phyloP scores from a whole-genome alignment of 768 basidiomycete species.

The Dacryopinax primogenitus region DNA sequence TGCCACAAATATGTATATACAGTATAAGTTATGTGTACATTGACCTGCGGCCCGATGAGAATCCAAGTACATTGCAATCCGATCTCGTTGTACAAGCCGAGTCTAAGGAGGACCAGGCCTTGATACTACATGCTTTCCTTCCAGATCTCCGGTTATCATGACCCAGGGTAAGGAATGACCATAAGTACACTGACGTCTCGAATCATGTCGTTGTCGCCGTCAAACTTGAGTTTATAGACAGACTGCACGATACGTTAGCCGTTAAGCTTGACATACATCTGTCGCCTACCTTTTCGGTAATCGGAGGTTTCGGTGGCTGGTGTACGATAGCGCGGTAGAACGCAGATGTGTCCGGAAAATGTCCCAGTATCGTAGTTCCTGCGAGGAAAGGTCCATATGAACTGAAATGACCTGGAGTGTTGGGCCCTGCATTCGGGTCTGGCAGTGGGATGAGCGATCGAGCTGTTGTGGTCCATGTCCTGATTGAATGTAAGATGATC shows the following conservation, averaged over 20 bases:
- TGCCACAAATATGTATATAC: background rate
- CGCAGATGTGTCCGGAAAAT: conserved; percentile 85
- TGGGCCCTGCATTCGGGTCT: conserved; percentile 47
- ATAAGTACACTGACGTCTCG: conserved; percentile 61
- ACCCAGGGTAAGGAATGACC: conserved; percentile 51
- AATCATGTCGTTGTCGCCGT: conserved; percentile 78
- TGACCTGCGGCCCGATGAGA: background rate
- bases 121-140: background rate
- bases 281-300: conserved; percentile 22
- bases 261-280: conserved; percentile 8
- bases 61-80: background rate
- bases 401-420: conserved; percentile 49
- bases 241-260: conserved; percentile 17
- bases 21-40: conserved; percentile 3
- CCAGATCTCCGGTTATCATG: background rate
- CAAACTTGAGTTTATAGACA: conserved; percentile 69
- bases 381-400: conserved; percentile 59
- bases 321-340: conserved; percentile 82
- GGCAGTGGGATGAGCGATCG: conserved; percentile 68
- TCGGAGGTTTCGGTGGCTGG: conserved; percentile 12
- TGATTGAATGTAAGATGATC: conserved; percentile 21
- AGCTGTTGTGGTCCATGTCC: conserved; percentile 56
- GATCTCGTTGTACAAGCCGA: conserved; percentile 2
- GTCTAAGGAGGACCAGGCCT: background rate
- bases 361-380: conserved; percentile 65